These are phyloP conservation scores for Pseudocercospora musae DNA, from an alignment of 2,329 filamentous ascomycete species.

Conservation along the genomic window DNA sequence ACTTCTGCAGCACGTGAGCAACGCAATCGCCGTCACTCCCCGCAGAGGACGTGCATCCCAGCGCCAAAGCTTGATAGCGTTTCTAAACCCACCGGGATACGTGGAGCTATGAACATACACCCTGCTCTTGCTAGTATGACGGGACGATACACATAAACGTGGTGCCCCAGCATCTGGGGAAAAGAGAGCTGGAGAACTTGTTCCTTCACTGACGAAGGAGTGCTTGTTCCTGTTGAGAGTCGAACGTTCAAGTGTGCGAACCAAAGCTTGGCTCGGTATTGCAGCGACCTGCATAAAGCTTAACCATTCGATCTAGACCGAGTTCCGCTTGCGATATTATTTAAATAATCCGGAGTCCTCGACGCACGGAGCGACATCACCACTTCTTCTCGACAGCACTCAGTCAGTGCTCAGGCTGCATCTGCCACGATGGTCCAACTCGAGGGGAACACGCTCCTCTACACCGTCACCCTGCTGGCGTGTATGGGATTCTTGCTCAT, in stretches of 20 bases:
- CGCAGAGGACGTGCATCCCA: constrained; percentile 1
- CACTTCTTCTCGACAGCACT: neutral
- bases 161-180: neutral
- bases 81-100: neutral
- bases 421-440: constrained; percentile 24
- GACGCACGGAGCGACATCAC: neutral
- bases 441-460: constrained; percentile 41
- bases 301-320: constrained; percentile 4
- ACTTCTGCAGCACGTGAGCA: neutral
- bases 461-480: constrained; percentile 45
- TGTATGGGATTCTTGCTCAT: constrained; percentile 50
- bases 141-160: constrained; percentile 3
- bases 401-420: neutral
- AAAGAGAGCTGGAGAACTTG: neutral
- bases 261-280: neutral
- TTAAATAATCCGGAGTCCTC: neutral
- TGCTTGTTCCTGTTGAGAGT: neutral
- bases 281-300: neutral
- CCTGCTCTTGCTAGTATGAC: neutral
- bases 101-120: neutral
- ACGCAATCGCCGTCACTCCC: constrained; percentile 4
- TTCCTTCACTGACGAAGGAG: neutral
- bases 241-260: neutral
- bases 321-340: neutral
- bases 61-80: constrained; percentile 4